phyloP scores from a whole-genome alignment of 495 filamentous ascomycete genomes.

The Tirmania nivea region DNA sequence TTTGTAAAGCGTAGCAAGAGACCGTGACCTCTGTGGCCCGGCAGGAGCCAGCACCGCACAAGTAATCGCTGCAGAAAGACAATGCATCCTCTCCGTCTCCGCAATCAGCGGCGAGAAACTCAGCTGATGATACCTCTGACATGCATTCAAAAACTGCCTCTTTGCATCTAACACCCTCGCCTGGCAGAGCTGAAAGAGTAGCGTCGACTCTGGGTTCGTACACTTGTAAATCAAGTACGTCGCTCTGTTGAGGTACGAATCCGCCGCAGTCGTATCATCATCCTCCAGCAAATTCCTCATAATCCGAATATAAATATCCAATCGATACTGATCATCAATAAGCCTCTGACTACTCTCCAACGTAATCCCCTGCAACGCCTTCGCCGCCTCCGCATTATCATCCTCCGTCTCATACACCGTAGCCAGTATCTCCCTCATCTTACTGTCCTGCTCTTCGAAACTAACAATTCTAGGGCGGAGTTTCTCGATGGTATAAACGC shows the following conservation, averaged over 20 bases:
- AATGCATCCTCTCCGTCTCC: slow-evolving; percentile 65
- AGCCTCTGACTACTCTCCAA: slow-evolving; percentile 71
- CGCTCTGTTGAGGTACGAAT: slow-evolving; percentile 72
- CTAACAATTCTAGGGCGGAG: slow-evolving; percentile 46
- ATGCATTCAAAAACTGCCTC: slow-evolving; percentile 75
- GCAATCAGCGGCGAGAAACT: slow-evolving; percentile 52
- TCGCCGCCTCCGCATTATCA: slow-evolving; percentile 57
- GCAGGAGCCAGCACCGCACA: slow-evolving; percentile 90
- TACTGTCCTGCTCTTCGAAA: slow-evolving; percentile 65
- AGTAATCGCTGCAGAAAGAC: slow-evolving; percentile 69
- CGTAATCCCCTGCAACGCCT: slow-evolving; percentile 58
- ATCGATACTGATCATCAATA: slow-evolving; percentile 56
- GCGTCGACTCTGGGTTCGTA: slow-evolving; percentile 41
- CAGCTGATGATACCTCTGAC: slow-evolving; percentile 66
- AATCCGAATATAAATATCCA: slow-evolving; percentile 74
- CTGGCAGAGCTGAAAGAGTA: slow-evolving; percentile 77
- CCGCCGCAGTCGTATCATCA: slow-evolving; percentile 70
- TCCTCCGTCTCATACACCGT: slow-evolving; percentile 63
- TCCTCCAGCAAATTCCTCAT: slow-evolving; percentile 86
- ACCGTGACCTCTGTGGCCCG: slow-evolving; percentile 60
- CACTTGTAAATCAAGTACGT: slow-evolving; percentile 76
- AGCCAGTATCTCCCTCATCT: slow-evolving; percentile 60
- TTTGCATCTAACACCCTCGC: slow-evolving; percentile 83
- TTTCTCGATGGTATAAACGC: slow-evolving; percentile 40
- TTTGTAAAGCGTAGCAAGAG: slow-evolving; percentile 70